Evolutionary conservation across 1,284 basidiomycete genomes (phyloP).

Genomic region (Pyrrhoderma noxium): DNA sequence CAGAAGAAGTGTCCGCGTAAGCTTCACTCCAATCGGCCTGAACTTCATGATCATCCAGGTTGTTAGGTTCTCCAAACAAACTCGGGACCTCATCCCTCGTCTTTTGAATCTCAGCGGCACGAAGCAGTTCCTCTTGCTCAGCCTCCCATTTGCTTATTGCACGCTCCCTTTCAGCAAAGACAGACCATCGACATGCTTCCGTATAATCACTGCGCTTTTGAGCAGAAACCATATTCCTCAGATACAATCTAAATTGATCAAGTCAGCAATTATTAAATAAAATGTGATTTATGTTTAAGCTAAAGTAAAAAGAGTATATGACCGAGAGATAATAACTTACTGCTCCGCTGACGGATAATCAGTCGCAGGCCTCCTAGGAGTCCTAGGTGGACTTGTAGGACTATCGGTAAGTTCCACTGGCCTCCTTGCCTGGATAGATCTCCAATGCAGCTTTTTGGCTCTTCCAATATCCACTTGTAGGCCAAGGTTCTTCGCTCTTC

Average conservation of each 20-base stretch:
- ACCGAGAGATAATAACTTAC: slow-evolving; percentile 2
- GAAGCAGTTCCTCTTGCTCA: neutral
- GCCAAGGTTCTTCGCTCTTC: slow-evolving; percentile 34
- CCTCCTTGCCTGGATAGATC: slow-evolving; percentile 14
- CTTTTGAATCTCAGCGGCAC: neutral
- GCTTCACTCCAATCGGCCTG: too few species aligned
- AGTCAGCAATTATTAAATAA: too few species aligned
- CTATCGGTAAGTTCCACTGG: slow-evolving; percentile 11
- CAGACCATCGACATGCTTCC: slow-evolving; percentile 15
- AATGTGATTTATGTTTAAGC: too few species aligned
- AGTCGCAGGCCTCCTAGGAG: slow-evolving; percentile 15
- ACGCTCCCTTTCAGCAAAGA: slow-evolving; percentile 15
- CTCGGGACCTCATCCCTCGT: neutral
- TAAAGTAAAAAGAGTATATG: too few species aligned
- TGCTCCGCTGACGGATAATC: slow-evolving; percentile 16
- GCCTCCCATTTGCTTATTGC: slow-evolving; percentile 11
- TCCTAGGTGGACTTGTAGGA: slow-evolving; percentile 9
- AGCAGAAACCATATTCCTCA: slow-evolving; percentile 13
- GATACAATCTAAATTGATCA: slow-evolving; percentile 11
- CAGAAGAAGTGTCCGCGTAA: too few species aligned
- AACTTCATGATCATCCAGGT: too few species aligned
- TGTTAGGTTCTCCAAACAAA: neutral
- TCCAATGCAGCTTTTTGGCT: slow-evolving; percentile 26
- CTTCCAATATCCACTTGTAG: slow-evolving; percentile 36
- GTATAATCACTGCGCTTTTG: slow-evolving; percentile 10